These are phyloP conservation scores for Cercophora sp. DNA, from an alignment of 495 filamentous ascomycete genomes.

Conservation along the genomic window DNA sequence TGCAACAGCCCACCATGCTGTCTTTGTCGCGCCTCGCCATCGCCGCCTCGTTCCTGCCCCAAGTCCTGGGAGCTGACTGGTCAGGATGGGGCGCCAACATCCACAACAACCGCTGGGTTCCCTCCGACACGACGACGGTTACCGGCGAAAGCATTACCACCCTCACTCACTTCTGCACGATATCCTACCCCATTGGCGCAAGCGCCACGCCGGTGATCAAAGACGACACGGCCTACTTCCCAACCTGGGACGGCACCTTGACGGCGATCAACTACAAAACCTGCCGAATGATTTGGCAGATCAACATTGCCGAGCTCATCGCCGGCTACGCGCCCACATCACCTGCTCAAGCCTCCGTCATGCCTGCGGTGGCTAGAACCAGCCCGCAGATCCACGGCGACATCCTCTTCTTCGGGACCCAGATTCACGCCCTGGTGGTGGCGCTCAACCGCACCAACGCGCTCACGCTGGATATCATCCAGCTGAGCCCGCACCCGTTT, in stretches of 20 bases:
- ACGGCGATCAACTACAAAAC: constrained; percentile 32
- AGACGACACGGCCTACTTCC: constrained; percentile 31
- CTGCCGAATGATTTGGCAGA: constrained; percentile 27
- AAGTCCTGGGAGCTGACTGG: no score
- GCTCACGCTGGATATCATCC: constrained; percentile 15
- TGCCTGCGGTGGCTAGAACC: constrained; percentile 22
- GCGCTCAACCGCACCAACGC: constrained; percentile 26
- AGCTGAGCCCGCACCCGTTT: constrained; percentile 29
- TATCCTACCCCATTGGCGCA: constrained; percentile 20
- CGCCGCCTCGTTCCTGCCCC: no score
- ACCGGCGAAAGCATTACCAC: constrained; percentile 16
- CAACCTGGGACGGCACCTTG: constrained; percentile 35
- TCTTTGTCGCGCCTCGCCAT: no score
- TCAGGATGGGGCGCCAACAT: background rate
- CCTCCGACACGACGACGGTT: constrained; percentile 18
- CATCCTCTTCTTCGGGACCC: constrained; percentile 32
- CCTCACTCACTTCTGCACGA: constrained; percentile 16
- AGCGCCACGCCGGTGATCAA: constrained; percentile 29
- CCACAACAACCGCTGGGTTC: constrained; percentile 28
- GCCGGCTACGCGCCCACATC: constrained; percentile 13
- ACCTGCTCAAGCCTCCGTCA: background rate
- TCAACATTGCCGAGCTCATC: constrained; percentile 31
- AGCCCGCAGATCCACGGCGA: constrained; percentile 30
- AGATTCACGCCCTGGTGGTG: constrained; percentile 27
- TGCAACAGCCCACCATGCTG: no score